Conservation (phyloP, 1,139 yeast genomes). For the Protomyces arabidopsidicola region DNA sequence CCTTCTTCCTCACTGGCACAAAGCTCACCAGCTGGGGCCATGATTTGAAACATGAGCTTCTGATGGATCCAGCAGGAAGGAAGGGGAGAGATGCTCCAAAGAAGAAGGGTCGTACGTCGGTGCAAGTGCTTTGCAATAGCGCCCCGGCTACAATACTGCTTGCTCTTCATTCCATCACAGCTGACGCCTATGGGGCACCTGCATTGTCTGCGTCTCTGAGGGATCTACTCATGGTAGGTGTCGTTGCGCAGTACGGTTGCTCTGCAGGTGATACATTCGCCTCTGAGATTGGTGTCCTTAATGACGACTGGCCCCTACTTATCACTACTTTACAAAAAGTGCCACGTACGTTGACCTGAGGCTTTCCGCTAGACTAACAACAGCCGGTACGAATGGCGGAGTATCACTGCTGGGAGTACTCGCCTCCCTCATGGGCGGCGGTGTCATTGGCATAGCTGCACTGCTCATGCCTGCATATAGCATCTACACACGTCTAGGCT, state of each 20-base stretch:
- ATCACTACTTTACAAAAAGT: constrained; percentile 46
- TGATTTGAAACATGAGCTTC: constrained; percentile 29
- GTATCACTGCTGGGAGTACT: constrained; percentile 44
- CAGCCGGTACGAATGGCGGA: constrained; percentile 50
- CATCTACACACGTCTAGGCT: constrained; percentile 30
- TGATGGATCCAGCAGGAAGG: constrained; percentile 19
- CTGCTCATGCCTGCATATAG: constrained; percentile 28
- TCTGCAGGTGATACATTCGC: constrained; percentile 51
- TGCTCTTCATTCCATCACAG: neutral
- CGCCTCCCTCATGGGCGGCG: constrained; percentile 45
- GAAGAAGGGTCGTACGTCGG: constrained; percentile 29
- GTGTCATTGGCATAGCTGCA: constrained; percentile 40
- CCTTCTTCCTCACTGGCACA: constrained; percentile 45
- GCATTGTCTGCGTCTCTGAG: neutral
- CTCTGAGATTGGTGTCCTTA: constrained; percentile 49
- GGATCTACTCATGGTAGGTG: constrained; percentile 40
- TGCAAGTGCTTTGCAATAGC: constrained; percentile 28
- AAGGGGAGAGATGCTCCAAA: neutral
- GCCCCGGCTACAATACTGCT: constrained; percentile 5
- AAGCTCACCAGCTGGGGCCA: constrained; percentile 41
- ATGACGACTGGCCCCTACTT: constrained; percentile 42
- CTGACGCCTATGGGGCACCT: neutral
- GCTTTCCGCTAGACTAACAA: neutral
- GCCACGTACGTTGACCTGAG: constrained; percentile 37
- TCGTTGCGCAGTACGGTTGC: constrained; percentile 44